Evolutionary conservation across 805 yeast genomes (phyloP), one percentile per base, ranked within the genome.

Genomic region (Wickerhamiella kazuoi): DNA sequence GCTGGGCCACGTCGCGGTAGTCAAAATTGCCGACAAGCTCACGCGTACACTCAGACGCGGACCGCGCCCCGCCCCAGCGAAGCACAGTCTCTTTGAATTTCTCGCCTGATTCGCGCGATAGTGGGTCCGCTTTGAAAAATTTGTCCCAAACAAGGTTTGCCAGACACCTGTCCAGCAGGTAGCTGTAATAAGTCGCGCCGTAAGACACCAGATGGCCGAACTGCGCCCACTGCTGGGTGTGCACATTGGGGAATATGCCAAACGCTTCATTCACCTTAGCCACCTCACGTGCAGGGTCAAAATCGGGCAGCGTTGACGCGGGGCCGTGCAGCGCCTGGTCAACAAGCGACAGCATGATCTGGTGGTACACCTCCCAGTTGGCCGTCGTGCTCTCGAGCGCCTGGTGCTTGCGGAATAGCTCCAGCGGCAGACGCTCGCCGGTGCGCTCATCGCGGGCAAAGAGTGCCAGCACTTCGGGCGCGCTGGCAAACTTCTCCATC

Each of bases 151-250:
- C 69, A 51, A 74, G 75, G 20, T 83, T 72, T 0, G 97, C 96
- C 46, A 90, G 80, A 5, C 94, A 95, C 30, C 96, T 62, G 59
- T 90, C 98, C 41, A 90, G 69, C 38, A 90, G 58, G 54, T 90
- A 90, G 23, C 94, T 79, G 60, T 90, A 90, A 54, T 90, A 90
- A 1, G 86, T 80, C 0, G 96, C 81, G 1, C 97, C 97, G 53
- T 90, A 90, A 0, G 94, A 83, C 48, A 79, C 80, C 31, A 90
- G 61, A 53, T 90, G 98, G 1, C 95, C 93, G 59, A 90, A 86
- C 53, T 77, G 82, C 1, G 93, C 96, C 41, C 82, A 93, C 94
- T 96, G 86, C 20, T 76, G 76, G 1, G 93, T 76, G 46, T 69
- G 62, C 65, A 36, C 37, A 47, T 81, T 87, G 2, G 78, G 72